These are phyloP conservation scores for Hypoxylon sp. DNA, from an alignment of 2,329 filamentous ascomycete genomes.

Conservation along the genomic window DNA sequence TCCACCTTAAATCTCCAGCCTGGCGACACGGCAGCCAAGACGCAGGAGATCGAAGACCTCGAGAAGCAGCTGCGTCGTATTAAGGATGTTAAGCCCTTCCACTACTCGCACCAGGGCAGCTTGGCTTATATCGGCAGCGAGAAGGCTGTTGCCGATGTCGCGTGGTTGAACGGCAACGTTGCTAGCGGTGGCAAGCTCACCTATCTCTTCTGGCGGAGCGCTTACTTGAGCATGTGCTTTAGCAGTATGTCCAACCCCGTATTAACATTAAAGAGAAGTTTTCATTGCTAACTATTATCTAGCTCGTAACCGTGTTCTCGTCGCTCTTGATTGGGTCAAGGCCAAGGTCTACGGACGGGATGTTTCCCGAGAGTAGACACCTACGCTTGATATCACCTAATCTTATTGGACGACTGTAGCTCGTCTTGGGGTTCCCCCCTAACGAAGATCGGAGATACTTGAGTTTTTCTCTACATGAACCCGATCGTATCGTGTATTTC, in stretches of 20 bases:
- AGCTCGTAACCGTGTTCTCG: constrained; percentile 95
- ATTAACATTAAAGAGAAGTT: background rate
- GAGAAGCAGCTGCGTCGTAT: constrained; percentile 90
- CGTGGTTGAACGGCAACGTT: constrained; percentile 97
- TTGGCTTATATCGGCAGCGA: constrained; percentile 98
- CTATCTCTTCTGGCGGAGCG: constrained; percentile 98
- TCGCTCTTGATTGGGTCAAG: constrained; percentile 96
- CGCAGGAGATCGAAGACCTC: constrained; percentile 83
- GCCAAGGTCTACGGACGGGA: constrained; percentile 97
- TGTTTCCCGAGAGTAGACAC: constrained; percentile 81
- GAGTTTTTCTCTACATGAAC: constrained; percentile 1
- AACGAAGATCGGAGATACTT: background rate
- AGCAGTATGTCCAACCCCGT: constrained; percentile 80
- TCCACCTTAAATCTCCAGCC: constrained; percentile 72
- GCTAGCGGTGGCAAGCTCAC: constrained; percentile 94
- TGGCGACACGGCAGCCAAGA: constrained; percentile 76
- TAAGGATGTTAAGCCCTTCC: constrained; percentile 97
- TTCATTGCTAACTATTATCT: constrained; percentile 43
- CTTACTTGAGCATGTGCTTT: constrained; percentile 99
- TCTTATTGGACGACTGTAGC: constrained; percentile 1
- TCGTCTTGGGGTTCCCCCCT: background rate
- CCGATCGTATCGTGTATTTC: constrained; percentile 29
- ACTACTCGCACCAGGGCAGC: constrained; percentile 97
- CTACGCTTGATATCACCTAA: constrained; percentile 19
- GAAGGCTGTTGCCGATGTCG: constrained; percentile 96